Evolutionary conservation across 2,329 filamentous ascomycete genomes (phyloP), one percentile per base, ranked within the genome.

Genomic region (Neopestalotiopsis sp.): DNA sequence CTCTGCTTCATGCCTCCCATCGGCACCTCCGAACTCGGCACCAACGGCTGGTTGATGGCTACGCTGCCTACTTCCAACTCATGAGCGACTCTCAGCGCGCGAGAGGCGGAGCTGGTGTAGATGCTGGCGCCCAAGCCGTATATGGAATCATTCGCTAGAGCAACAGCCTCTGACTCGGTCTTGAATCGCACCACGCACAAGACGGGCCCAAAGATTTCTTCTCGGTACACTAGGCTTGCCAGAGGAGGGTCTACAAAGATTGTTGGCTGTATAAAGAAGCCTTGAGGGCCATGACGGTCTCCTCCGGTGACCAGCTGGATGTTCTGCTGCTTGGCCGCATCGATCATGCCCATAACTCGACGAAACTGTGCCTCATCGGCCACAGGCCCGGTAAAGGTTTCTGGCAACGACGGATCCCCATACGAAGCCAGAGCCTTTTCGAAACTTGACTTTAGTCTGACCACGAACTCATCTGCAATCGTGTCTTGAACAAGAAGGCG

Each of bases 51-150:
- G 72, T 93, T 93, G 76, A 93, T 87, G 82, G 90, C 91, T 4
- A 92, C 90, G 86, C 91, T 92, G 40, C 91, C 91, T 12, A 88
- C 86, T 77, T 92, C 89, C 61, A 93, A 82, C 63, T 84, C 81
- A 3, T 83, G 80, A 2, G 84, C 82, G 2, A 88, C 78, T 1
- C 86, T 83, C 75, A 88, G 86, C 4, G 89, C 91, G 72, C 86
- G 87, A 74, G 87, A 87, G 73, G 92, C 88, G 75, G 92, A 86
- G 73, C 87, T 82, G 0, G 88, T 91, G 76, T 90, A 91, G 2
- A 92, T 82, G 0, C 76, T 77, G 2, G 83, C 82, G 71, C 85
- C 79, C 1, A 83, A 75, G 1, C 79, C 79, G 65, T 70, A 89
- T 6, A 82, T 81, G 20, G 86, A 88, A 78, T 82, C 81, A 83